phyloP scores from a whole-genome alignment of 345 rosid species.

The Geranium rotundifolium region DNA sequence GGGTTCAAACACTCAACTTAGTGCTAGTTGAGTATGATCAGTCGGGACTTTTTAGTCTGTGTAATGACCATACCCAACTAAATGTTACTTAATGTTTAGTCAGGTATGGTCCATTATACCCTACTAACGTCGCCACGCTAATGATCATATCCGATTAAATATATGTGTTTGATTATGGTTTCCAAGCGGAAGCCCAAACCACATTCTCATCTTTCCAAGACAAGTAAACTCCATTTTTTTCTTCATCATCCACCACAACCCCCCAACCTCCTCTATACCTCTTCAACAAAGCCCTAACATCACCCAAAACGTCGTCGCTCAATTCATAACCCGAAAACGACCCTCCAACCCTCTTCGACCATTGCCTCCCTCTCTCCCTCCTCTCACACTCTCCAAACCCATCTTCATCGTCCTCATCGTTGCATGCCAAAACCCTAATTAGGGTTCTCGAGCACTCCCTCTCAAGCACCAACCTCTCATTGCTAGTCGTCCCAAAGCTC shows the following conservation, averaged over 20 bases:
- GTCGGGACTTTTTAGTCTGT: no score
- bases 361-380: constrained; percentile 53
- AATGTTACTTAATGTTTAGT: no score
- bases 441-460: constrained; percentile 59
- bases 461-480: constrained; percentile 59
- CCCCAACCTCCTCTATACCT: constrained; percentile 55
- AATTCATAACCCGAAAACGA: constrained; percentile 27
- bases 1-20: no score
- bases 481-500: constrained; percentile 49
- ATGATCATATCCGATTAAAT: no score
- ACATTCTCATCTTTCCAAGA: constrained; percentile 69
- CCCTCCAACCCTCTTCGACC: constrained; percentile 35
- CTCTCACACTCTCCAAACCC: constrained; percentile 31
- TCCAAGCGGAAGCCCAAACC: constrained; percentile 74
- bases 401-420: constrained; percentile 9
- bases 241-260: constrained; percentile 18
- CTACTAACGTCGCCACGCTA: no score
- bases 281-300: constrained; percentile 62
- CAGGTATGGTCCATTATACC: no score
- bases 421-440: constrained; percentile 63
- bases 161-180: constrained; percentile 30
- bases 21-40: no score
- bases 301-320: constrained; percentile 62
- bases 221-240: constrained; percentile 37
- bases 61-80: no score